Base-by-base conservation (phyloP, 2,329 filamentous ascomycete species). In the Podosphaera xanthii region DNA sequence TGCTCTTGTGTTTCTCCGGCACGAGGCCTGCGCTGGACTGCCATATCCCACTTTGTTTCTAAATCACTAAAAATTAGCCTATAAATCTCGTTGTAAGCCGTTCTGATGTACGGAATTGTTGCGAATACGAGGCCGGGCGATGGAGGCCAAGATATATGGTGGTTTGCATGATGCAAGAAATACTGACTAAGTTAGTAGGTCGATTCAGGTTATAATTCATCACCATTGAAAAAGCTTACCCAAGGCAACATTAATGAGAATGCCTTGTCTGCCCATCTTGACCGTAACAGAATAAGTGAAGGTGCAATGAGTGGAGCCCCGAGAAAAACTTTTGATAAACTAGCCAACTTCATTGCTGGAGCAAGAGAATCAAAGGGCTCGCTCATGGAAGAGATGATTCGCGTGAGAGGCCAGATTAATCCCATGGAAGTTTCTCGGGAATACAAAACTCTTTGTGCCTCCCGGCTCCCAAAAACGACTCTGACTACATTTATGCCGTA, bases 251-350 rank as follows among this genome's bases (percentile, higher is more conserved):
- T 60, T 14, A 72, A 57, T 1, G 70, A 61, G 59, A 68, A 68
- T 2, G 63, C 58, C 49, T 61, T 61, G 56, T 87, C 83, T 36
- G 79, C 78, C 55, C 83, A 73, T 1, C 74, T 76, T 34, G 83
- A 81, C 40, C 85, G 75, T 30, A 83, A 83, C n/a, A 84, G 74
- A 9, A 88, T 74, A 7, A 90, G 74, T 1, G 80, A 75, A 9
- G 84, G 74, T 0, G 81, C 83, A 60, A 90, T 84, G 5, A 86
- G 72, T 1, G 83, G 81, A 2, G 87, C 69, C 1, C 82, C 82
- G 35, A 84, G 64, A 60, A 64, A 65, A 6, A 64, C 33, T 35
- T 46, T 55, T 35, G 31, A 33, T 3, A 46, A 5, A 35, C 49
- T 54, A 8, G 34, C 14, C n/a, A 14, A 12, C n/a, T 44, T n/a